These are phyloP conservation scores for Rhizopogon rudus DNA, from an alignment of 768 basidiomycete genomes.

Conservation along the genomic window DNA sequence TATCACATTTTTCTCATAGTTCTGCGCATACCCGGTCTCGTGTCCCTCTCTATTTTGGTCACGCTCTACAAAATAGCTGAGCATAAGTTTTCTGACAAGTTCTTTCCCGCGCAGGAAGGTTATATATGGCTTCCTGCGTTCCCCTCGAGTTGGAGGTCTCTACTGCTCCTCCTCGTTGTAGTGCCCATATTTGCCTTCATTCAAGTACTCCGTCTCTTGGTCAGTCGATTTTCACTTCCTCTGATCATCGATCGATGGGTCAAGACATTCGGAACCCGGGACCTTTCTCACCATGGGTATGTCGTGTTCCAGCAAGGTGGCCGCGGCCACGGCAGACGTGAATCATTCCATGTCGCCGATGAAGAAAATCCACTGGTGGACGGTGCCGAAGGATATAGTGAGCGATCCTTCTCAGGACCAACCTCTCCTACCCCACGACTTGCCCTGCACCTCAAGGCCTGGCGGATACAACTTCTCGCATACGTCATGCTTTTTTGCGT, in stretches of 20 bases:
- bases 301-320: not conserved
- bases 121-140: conserved; percentile 3
- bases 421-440: not conserved
- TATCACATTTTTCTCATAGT: not conserved
- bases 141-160: conserved; percentile 2
- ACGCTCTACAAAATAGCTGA: not conserved
- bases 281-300: not conserved
- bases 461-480: not conserved
- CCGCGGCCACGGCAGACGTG: not conserved
- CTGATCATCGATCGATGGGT: not conserved
- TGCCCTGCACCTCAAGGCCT: not conserved
- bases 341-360: not conserved
- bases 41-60: not conserved
- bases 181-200: not conserved
- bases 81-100: not conserved
- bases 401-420: conserved; percentile 1
- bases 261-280: not conserved
- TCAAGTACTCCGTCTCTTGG: conserved; percentile 3
- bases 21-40: conserved; percentile 2
- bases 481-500: not conserved
- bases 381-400: not conserved
- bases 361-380: not conserved
- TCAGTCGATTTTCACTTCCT: not conserved
- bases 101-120: not conserved
- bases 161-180: not conserved